Conservation (phyloP, 805 yeast species). For the Saccharomycopsis sp. region DNA sequence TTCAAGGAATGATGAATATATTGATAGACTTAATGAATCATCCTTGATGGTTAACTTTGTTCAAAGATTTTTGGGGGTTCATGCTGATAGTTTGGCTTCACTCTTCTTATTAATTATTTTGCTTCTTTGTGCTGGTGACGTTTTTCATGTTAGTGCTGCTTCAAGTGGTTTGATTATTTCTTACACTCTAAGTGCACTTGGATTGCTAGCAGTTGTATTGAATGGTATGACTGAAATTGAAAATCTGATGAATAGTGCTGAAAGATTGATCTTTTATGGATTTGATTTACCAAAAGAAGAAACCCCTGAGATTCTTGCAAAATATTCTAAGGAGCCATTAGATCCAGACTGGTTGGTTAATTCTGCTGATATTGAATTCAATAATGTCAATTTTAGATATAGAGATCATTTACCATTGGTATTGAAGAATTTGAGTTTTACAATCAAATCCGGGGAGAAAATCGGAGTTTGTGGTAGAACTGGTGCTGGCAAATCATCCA, state of each 20-base stretch:
- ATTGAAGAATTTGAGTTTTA: conserved; percentile 42
- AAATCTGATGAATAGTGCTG: conserved; percentile 49
- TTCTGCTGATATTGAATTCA: conserved; percentile 42
- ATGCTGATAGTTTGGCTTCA: conserved; percentile 46
- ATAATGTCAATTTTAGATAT: conserved; percentile 48
- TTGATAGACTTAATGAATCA: conserved; percentile 58
- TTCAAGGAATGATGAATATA: conserved; percentile 31
- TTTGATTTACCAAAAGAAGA: conserved; percentile 49
- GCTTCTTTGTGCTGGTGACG: conserved; percentile 49
- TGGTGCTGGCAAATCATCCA: conserved; percentile 69
- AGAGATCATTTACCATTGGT: conserved; percentile 58
- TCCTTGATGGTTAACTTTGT: conserved; percentile 50
- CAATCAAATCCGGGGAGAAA: conserved; percentile 42
- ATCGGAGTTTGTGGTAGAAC: conserved; percentile 61
- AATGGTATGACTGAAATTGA: conserved; percentile 58
- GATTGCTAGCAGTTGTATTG: conserved; percentile 46
- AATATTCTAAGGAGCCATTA: background rate
- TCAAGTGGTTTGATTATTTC: conserved; percentile 62
- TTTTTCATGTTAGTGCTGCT: conserved; percentile 48
- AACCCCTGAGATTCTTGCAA: conserved; percentile 37
- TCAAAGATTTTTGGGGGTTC: conserved; percentile 64
- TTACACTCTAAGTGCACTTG: conserved; percentile 44
- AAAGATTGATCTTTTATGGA: conserved; percentile 59
- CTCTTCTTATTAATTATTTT: conserved; percentile 43
- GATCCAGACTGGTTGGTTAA: conserved; percentile 40